Base-by-base conservation (phyloP, 225 moss, liverwort and hornwort species). In the Lunularia cruciata region DNA sequence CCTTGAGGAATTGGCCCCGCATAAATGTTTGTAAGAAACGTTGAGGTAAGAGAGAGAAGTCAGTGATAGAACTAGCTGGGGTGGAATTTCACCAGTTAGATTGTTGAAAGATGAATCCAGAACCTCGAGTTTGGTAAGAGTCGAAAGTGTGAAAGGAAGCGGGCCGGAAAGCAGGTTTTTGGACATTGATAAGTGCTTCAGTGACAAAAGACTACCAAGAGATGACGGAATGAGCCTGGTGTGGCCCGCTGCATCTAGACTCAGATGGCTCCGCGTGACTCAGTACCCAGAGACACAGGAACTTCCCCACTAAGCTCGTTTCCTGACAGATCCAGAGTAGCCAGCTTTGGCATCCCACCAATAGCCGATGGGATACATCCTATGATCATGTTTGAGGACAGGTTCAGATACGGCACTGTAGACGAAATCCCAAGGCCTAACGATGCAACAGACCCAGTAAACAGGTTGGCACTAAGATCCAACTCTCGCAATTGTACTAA, bases 1-100 rank as follows among this genome's bases (percentile, higher is more conserved):
- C 73, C 73, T 69, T 68, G 68, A 34, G 78, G 78, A 3, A 78
- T 73, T 37, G 56, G 37, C 25, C 78, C n/a, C 78, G 46, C 68
- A 73, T 0, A 78, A 25, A 47, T 43, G 61, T 37, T 78, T 78
- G 73, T 68, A 56, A 22, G 78, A 78, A 12, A 78, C 38, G 60
- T 77, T 77, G 22, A 77, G 60, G 47, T 60, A 42, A 38, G 37
- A 55, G 52, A 77, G 65, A 45, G 67, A 60, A 42, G 42, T 77
- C 40, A 77, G 36, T 14, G 77, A 77, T 16, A 37, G 49, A 15
- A 67, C 72, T 9, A 77, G 51, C 20, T 60, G 37, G 19, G 32
- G 14, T 26, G 72, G 78, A 43, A 78, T 78, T 4, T 18, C 53
- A 11, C 78, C 78, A 15, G 54, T 39, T 30, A 78, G 47, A 25